A percentile compares a stretch with the other conserved stretches of the same genome.
phyloP scores from a whole-genome alignment of 1,284 basidiomycete species.

The Tetrapyrgos nigripes region DNA sequence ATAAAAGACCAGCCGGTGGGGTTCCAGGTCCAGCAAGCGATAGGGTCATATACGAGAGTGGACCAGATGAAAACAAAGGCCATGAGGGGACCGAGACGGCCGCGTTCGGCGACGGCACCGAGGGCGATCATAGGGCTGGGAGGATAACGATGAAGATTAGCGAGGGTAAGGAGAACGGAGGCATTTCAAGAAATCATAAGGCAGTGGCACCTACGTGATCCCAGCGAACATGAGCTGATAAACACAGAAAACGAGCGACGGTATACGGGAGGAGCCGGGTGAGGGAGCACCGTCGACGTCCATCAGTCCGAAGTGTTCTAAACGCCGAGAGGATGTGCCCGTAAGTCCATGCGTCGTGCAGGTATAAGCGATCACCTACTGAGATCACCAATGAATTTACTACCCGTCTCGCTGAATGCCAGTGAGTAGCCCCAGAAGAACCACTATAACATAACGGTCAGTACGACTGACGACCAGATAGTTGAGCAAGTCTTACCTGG shows the following conservation, averaged over 20 bases:
- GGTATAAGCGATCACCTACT: constrained; percentile 54
- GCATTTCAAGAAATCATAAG: neutral
- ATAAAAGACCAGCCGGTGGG: constrained; percentile 83
- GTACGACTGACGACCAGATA: constrained; percentile 22
- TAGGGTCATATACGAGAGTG: constrained; percentile 93
- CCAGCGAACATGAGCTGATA: constrained; percentile 93
- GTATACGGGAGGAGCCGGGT: constrained; percentile 74
- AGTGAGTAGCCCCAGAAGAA: constrained; percentile 81
- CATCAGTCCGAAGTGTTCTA: constrained; percentile 85
- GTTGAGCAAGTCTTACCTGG: constrained; percentile 52
- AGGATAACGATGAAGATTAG: constrained; percentile 1
- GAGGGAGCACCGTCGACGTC: constrained; percentile 82
- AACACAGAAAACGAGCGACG: constrained; percentile 86
- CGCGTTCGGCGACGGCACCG: constrained; percentile 93
- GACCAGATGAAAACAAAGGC: constrained; percentile 94
- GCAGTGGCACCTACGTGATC: constrained; percentile 64
- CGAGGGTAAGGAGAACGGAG: neutral
- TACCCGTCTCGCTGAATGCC: constrained; percentile 70
- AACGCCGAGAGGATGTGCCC: constrained; percentile 11
- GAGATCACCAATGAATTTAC: constrained; percentile 67
- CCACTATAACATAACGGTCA: constrained; percentile 53
- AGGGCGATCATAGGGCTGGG: constrained; percentile 80
- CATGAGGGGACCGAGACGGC: constrained; percentile 85
- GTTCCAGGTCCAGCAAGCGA: constrained; percentile 97
- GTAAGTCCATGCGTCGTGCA: constrained; percentile 48